These are phyloP conservation scores for Austropuccinia psidii DNA, from an alignment of 1,284 basidiomycete genomes.

Conservation along the genomic window DNA sequence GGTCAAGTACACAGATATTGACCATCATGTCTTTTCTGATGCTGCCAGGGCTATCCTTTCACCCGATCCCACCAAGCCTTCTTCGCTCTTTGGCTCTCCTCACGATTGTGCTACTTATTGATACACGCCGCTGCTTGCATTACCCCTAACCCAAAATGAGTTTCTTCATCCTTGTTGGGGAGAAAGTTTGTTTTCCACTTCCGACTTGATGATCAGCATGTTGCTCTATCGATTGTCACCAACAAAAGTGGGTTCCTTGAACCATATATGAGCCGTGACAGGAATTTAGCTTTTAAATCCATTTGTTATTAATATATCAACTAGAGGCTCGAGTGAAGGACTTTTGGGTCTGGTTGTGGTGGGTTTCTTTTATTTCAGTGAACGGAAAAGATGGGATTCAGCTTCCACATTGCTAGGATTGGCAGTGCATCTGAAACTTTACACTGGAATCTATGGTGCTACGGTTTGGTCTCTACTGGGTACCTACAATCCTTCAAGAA, in stretches of 20 bases:
- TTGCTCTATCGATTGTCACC: conserved; percentile 57
- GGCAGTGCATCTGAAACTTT: conserved; percentile 89
- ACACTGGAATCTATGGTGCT: conserved; percentile 81
- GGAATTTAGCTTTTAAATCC: conserved; percentile 81
- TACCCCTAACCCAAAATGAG: conserved; percentile 70
- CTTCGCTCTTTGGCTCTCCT: conserved; percentile 56
- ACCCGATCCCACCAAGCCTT: conserved; percentile 30
- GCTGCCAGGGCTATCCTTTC: conserved; percentile 63
- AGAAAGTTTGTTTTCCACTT: conserved; percentile 78
- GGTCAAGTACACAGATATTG: conserved; percentile 95
- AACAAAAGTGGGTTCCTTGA: conserved; percentile 40
- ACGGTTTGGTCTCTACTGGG: conserved; percentile 52
- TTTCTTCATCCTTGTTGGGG: conserved; percentile 73
- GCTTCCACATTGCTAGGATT: conserved; percentile 68
- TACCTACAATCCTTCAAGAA: background rate
- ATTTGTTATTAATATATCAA: conserved; percentile 89
- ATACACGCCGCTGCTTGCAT: conserved; percentile 86
- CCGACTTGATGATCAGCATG: conserved; percentile 71
- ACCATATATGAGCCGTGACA: conserved; percentile 45
- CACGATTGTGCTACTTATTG: conserved; percentile 90
- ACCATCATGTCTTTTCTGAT: conserved; percentile 91
- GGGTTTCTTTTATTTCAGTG: conserved; percentile 58
- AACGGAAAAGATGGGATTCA: conserved; percentile 47
- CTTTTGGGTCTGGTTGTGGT: conserved; percentile 74
- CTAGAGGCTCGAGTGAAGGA: conserved; percentile 88